Evolutionary conservation across 192 early-diverging fungal species (phyloP), one percentile per base, ranked within the genome.

Genomic region (Coemansia sp.): DNA sequence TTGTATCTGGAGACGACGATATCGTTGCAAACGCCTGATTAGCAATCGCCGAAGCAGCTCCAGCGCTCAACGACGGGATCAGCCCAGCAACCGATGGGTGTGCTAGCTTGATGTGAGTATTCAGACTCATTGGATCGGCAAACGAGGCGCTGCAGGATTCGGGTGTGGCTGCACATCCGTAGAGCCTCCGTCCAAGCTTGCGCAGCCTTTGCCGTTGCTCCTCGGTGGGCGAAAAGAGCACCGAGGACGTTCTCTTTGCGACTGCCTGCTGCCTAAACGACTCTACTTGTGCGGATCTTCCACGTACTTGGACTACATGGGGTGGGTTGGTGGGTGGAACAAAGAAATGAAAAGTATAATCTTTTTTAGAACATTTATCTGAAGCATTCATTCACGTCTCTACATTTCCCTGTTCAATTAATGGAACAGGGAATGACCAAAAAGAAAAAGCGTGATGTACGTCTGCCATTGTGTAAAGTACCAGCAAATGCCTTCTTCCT

Each of bases 211-310:
- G 74, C 4, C 83, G 71, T 59, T 81, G 83, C 61, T 81, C 78
- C 8, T 84, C 83, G 11, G 80, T 74, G 9, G 80, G 80, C 25
- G 75, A 74, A 33, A 74, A 82, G 33, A 82, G 66, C 62, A 71
- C 75, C 3, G 80, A 77, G 20, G 65, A 63, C 23, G 80, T 62
- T 38, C 80, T 71, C 71, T 82, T 82, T 19, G 75, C 80, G 23
- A 68, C 54, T 9, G 42, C 25, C 32, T 15, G 56, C n/a, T 62
- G 69, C 20, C 48, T 59, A 52, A 64, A 36, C 10, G 69, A 14
- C 15, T 40, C 34, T 36, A 25, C 35, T 22, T 25, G 14, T 45
- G 9, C 29, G 40, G 53, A 54, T 58, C 34, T 36, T 25, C 23
- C 49, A 52, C 49, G 49, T 9, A 25, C 15, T 25, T 22, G 20